These are phyloP conservation scores for Pezicula carpinea DNA, from an alignment of 2,329 filamentous ascomycete genomes.

Conservation along the genomic window DNA sequence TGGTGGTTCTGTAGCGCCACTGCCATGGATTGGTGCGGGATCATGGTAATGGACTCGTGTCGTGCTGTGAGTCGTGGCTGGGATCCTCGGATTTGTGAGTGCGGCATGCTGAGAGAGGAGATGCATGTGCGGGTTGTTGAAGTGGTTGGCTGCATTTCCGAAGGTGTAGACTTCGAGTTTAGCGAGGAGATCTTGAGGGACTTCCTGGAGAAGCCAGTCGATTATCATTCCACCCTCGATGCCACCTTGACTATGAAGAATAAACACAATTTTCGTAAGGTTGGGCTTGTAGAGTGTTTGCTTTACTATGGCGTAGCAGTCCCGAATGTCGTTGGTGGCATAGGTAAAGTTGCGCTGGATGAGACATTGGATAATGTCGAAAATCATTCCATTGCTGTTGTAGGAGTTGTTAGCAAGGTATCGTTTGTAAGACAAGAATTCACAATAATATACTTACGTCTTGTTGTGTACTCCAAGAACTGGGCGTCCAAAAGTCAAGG, in stretches of 20 bases:
- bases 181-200: constrained; percentile 58
- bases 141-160: constrained; percentile 74
- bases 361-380: constrained; percentile 73
- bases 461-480: constrained; percentile 71
- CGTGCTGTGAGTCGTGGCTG: constrained; percentile 30
- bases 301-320: constrained; percentile 59
- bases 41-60: constrained; percentile 17
- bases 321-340: constrained; percentile 62
- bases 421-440: not conserved
- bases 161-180: constrained; percentile 78
- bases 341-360: constrained; percentile 72
- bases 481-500: constrained; percentile 66
- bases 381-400: constrained; percentile 55
- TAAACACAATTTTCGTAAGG: constrained; percentile 66
- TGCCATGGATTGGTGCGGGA: constrained; percentile 13
- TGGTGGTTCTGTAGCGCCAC: not conserved
- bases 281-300: constrained; percentile 55
- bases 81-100: constrained; percentile 32
- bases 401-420: not conserved
- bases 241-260: constrained; percentile 73
- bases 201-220: constrained; percentile 72
- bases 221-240: constrained; percentile 69
- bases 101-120: constrained; percentile 37
- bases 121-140: constrained; percentile 67
- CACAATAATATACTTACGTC: constrained; percentile 40